These are phyloP conservation scores for Penicillium riverlandense DNA, from an alignment of 495 filamentous ascomycete species.

Conservation along the genomic window DNA sequence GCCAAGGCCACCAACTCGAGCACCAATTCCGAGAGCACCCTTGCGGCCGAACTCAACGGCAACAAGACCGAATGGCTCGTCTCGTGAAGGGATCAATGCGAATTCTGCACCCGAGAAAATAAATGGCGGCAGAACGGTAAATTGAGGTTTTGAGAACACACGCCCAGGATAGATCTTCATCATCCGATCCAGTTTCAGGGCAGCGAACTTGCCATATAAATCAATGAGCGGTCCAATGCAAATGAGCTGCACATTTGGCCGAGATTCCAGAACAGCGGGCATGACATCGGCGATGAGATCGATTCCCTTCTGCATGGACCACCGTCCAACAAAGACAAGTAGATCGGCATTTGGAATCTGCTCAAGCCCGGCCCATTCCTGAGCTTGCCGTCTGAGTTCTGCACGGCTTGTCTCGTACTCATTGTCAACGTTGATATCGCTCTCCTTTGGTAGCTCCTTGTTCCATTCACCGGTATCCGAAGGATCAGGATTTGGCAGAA, in stretches of 20 bases:
- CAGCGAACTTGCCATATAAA: conserved; percentile 72
- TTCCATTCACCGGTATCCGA: conserved; percentile 66
- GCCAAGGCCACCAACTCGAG: conserved; percentile 59
- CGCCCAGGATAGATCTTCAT: conserved; percentile 72
- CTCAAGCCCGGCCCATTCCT: conserved; percentile 69
- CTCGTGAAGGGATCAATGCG: conserved; percentile 69
- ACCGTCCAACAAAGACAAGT: conserved; percentile 72
- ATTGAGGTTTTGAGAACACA: conserved; percentile 71
- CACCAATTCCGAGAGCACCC: conserved; percentile 68
- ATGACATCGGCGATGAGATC: conserved; percentile 75
- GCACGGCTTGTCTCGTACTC: conserved; percentile 50
- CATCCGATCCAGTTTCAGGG: conserved; percentile 61
- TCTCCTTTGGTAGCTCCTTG: conserved; percentile 43
- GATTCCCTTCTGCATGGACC: conserved; percentile 74
- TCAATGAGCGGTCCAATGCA: conserved; percentile 70
- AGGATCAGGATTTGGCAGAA: conserved; percentile 69
- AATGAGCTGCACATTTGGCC: conserved; percentile 61
- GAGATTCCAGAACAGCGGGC: conserved; percentile 61
- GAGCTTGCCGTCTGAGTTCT: conserved; percentile 58
- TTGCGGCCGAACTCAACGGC: conserved; percentile 77
- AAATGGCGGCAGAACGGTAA: conserved; percentile 65
- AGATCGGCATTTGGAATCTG: conserved; percentile 62
- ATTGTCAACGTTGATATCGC: conserved; percentile 48
- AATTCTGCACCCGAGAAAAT: conserved; percentile 78
- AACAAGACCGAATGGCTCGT: conserved; percentile 77